A percentile compares a stretch with the other conserved stretches of the same genome.
Evolutionary conservation across 768 basidiomycete species (phyloP).

Genomic region (Lepiota venenata): DNA sequence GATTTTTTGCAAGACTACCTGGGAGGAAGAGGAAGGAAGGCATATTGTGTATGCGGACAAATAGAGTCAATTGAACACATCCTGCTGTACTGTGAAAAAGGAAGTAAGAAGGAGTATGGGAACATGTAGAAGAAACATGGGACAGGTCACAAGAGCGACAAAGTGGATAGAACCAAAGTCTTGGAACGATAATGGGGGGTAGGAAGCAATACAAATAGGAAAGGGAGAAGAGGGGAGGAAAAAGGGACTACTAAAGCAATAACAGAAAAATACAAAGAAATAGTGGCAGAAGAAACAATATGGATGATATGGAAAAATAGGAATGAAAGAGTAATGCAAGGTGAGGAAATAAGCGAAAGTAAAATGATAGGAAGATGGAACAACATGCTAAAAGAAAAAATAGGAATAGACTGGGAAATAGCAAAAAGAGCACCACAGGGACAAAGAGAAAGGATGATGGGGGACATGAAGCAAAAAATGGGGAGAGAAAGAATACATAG

Average conservation of each 20-base stretch:
- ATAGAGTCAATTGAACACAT: slow-evolving; percentile 17
- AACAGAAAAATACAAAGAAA: slow-evolving; percentile 3
- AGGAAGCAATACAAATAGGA: background rate
- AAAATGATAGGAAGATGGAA: background rate
- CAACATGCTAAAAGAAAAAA: background rate
- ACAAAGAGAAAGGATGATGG: too few species aligned
- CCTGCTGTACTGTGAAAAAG: slow-evolving; percentile 11
- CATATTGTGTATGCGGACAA: slow-evolving; percentile 11
- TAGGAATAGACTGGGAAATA: background rate
- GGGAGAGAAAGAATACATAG: too few species aligned
- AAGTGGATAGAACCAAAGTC: background rate
- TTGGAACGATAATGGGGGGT: background rate
- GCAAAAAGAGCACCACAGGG: background rate
- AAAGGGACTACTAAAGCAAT: background rate
- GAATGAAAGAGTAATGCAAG: background rate
- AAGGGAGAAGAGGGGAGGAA: background rate
- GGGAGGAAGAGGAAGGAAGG: slow-evolving; percentile 8
- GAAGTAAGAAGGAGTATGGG: slow-evolving; percentile 1
- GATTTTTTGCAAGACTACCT: slow-evolving; percentile 4
- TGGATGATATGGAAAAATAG: slow-evolving; percentile 5
- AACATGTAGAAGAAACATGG: slow-evolving; percentile 9
- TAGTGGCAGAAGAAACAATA: background rate
- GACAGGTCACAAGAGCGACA: too few species aligned
- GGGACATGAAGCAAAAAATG: too few species aligned
- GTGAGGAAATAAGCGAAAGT: background rate